Percentiles rank a stretch among this genome's conserved stretches.
These are phyloP conservation scores for Phoenix roebelenii DNA, from an alignment of 176 grass and related monocot genomes.

Conservation along the genomic window DNA sequence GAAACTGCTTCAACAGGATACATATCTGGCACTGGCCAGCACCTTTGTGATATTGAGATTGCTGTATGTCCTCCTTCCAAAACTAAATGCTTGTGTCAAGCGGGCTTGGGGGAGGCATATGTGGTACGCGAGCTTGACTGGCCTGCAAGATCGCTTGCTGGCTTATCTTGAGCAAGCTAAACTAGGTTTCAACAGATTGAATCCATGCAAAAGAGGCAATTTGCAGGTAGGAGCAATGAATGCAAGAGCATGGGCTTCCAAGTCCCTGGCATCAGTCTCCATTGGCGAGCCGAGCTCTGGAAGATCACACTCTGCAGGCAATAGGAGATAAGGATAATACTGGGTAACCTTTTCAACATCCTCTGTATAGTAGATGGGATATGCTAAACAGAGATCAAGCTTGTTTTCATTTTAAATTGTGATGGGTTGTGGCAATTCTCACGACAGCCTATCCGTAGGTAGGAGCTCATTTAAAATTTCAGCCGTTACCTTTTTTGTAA, in stretches of 20 bases:
- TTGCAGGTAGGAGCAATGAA: constrained; percentile 70
- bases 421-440: constrained; percentile 37
- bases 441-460: constrained; percentile 42
- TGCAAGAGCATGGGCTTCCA: constrained; percentile 65
- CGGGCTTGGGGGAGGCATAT: constrained; percentile 60
- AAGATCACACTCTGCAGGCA: constrained; percentile 42
- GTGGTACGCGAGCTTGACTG: constrained; percentile 43
- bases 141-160: constrained; percentile 48
- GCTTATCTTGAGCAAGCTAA: constrained; percentile 59
- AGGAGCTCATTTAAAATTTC: neutral
- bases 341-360: neutral
- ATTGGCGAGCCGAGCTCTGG: constrained; percentile 69
- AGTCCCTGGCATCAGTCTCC: constrained; percentile 82
- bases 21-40: constrained; percentile 66
- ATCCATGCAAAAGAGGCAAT: constrained; percentile 77
- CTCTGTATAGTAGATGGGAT: constrained; percentile 54
- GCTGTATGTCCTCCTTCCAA: constrained; percentile 55
- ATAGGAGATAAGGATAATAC: constrained; percentile 56
- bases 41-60: constrained; percentile 63
- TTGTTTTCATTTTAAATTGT: constrained; percentile 26
- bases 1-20: constrained; percentile 91
- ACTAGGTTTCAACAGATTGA: constrained; percentile 37
- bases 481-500: too few species aligned
- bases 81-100: constrained; percentile 40
- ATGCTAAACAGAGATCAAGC: too few species aligned